Conservation (phyloP, 352 stramenopile species). For the Pythium aquatile region DNA sequence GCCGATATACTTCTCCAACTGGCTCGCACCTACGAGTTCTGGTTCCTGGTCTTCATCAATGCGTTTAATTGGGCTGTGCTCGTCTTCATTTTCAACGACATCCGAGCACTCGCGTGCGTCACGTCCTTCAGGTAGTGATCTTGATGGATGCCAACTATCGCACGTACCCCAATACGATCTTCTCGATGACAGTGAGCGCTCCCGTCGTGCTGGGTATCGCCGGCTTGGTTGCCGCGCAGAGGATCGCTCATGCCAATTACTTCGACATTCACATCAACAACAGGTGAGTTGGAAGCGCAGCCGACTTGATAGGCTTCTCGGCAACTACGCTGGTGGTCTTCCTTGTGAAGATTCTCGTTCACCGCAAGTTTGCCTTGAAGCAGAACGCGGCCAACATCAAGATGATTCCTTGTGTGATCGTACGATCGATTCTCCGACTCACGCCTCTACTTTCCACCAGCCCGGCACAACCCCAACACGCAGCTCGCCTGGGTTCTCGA, state of each 20-base stretch:
- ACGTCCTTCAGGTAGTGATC: slow-evolving; percentile 11
- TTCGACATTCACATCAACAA: slow-evolving; percentile 2
- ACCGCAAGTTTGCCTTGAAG: slow-evolving; percentile 1
- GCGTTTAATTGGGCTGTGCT: slow-evolving; percentile 9
- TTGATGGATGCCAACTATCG: slow-evolving; percentile 20
- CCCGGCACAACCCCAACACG: neutral
- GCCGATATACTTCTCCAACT: slow-evolving; percentile 3
- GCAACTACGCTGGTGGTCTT: slow-evolving; percentile 12
- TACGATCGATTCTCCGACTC: slow-evolving; percentile 5
- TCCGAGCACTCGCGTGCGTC: slow-evolving; percentile 1
- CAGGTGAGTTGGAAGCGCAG: neutral
- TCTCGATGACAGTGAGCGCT: slow-evolving; percentile 4
- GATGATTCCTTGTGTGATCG: slow-evolving; percentile 10
- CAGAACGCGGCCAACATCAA: neutral
- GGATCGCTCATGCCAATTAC: slow-evolving; percentile 11
- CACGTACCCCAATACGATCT: slow-evolving; percentile 12
- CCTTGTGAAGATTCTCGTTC: slow-evolving; percentile 1
- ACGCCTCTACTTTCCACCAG: neutral
- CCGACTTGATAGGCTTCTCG: slow-evolving; percentile 15
- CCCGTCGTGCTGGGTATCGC: slow-evolving; percentile 9
- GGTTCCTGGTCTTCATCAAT: slow-evolving; percentile 18
- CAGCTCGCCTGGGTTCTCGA: neutral
- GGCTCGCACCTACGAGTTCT: slow-evolving; percentile 15
- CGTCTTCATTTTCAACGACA: slow-evolving; percentile 1
- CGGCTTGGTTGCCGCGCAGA: neutral